phyloP scores from a whole-genome alignment of 345 rosid species.

The Citrus glauca region DNA sequence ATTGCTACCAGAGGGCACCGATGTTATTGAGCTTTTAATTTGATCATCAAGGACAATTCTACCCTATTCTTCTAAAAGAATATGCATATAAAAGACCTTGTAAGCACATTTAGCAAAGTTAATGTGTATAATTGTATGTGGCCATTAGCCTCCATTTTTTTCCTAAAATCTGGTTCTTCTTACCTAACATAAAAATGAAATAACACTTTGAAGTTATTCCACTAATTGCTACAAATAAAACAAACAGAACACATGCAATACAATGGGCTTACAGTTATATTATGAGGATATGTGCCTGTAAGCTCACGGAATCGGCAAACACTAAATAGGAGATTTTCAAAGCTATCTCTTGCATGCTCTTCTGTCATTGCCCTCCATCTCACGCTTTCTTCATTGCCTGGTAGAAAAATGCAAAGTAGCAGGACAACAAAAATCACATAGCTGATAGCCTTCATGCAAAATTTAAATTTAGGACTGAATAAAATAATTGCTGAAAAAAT shows the following conservation, averaged over 20 bases:
- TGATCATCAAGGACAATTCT: background rate
- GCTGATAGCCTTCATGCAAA: slow-evolving; percentile 1
- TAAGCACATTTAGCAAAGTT: background rate
- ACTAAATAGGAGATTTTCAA: slow-evolving; percentile 92
- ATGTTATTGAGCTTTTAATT: background rate
- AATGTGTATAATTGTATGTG: background rate
- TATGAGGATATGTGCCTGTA: slow-evolving; percentile 79
- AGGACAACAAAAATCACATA: background rate
- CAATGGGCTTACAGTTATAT: slow-evolving; percentile 70
- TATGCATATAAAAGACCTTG: background rate
- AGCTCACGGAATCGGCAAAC: slow-evolving; percentile 93
- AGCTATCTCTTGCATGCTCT: slow-evolving; percentile 97
- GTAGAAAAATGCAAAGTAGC: slow-evolving; percentile 16
- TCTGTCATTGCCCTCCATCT: slow-evolving; percentile 83
- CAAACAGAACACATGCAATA: slow-evolving; percentile 1
- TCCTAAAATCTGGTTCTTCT: background rate
- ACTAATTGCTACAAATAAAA: background rate
- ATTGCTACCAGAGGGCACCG: background rate
- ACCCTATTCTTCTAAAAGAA: background rate
- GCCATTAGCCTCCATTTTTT: background rate
- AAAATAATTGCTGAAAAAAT: background rate
- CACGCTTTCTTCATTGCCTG: slow-evolving; percentile 72
- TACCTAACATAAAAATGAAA: background rate
- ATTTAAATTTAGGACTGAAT: background rate
- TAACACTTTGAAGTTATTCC: background rate